Conservation (phyloP, 176 grass and related monocot genomes). For the Pontederia crassipes region DNA sequence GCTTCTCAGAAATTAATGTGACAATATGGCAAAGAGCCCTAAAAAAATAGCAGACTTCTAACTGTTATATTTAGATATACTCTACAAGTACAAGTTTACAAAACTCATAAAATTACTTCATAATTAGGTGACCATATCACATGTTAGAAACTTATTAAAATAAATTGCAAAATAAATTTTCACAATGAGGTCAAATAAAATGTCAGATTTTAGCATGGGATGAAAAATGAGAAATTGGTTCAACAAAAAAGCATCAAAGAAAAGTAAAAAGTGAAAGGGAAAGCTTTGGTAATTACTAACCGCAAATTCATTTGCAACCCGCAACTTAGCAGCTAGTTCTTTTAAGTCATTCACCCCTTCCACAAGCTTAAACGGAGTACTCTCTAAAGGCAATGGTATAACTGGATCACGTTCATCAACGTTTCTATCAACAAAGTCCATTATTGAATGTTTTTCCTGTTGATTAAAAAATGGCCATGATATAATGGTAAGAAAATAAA, state of each 20-base stretch:
- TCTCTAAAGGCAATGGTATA: conserved; percentile 53
- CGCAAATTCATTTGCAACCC: conserved; percentile 70
- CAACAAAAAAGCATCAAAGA: conserved; percentile 1
- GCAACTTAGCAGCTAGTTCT: conserved; percentile 72
- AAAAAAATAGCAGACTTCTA: no score
- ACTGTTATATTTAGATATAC: no score
- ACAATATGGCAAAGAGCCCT: no score
- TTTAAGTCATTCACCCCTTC: conserved; percentile 52
- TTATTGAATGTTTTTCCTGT: conserved; percentile 55
- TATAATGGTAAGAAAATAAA: not conserved
- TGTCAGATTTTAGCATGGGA: not conserved
- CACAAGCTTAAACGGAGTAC: conserved; percentile 77
- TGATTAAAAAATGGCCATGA: conserved; percentile 5
- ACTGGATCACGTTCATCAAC: conserved; percentile 53
- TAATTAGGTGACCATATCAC: no score
- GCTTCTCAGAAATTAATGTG: no score
- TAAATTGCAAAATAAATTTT: not conserved
- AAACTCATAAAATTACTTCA: no score
- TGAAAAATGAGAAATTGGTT: not conserved
- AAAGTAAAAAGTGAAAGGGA: conserved; percentile 6
- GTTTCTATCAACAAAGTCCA: conserved; percentile 69
- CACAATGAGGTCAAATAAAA: not conserved
- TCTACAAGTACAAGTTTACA: no score
- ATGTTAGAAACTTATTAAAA: not conserved
- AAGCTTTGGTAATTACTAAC: conserved; percentile 40